Evolutionary conservation across 352 stramenopile species (phyloP).

Genomic region (Thalassiosira delicatula): DNA sequence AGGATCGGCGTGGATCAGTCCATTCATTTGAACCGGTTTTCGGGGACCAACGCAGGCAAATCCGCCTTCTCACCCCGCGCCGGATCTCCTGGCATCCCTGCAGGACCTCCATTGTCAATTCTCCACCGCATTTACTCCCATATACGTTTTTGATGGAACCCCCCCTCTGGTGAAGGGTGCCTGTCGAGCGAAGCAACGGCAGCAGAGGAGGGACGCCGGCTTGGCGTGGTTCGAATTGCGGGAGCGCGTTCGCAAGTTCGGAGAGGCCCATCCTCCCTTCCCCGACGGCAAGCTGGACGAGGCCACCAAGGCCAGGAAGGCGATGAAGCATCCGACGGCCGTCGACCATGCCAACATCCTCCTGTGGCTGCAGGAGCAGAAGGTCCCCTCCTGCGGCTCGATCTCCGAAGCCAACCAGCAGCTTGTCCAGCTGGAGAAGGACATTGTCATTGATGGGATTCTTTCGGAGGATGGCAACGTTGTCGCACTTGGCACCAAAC

Average conservation of each 20-base stretch:
- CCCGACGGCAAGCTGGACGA: not conserved
- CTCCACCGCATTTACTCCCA: not conserved
- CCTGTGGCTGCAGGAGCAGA: conserved; percentile 6
- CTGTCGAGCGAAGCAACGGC: too few relatives aligned
- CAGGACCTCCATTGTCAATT: not conserved
- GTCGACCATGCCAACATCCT: conserved; percentile 14
- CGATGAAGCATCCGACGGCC: conserved; percentile 10
- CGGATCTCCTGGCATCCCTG: conserved; percentile 1
- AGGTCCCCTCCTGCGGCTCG: not conserved
- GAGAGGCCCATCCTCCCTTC: too few relatives aligned
- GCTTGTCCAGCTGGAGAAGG: not conserved
- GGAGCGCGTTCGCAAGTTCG: not conserved
- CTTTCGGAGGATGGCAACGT: conserved; percentile 10
- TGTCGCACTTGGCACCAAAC: not conserved
- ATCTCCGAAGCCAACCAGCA: conserved; percentile 18
- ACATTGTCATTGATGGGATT: conserved; percentile 16
- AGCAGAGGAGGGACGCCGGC: not conserved
- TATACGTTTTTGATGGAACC: conserved; percentile 10
- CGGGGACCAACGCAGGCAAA: not conserved
- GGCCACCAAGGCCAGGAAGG: not conserved
- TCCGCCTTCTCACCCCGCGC: not conserved
- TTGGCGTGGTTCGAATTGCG: not conserved
- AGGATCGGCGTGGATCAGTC: too few relatives aligned
- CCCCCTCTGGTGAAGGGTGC: not conserved
- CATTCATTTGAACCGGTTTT: not conserved